Evolutionary conservation across 495 filamentous ascomycete genomes (phyloP), one percentile per base, ranked within the genome.

Genomic region (Penicillium silybi): DNA sequence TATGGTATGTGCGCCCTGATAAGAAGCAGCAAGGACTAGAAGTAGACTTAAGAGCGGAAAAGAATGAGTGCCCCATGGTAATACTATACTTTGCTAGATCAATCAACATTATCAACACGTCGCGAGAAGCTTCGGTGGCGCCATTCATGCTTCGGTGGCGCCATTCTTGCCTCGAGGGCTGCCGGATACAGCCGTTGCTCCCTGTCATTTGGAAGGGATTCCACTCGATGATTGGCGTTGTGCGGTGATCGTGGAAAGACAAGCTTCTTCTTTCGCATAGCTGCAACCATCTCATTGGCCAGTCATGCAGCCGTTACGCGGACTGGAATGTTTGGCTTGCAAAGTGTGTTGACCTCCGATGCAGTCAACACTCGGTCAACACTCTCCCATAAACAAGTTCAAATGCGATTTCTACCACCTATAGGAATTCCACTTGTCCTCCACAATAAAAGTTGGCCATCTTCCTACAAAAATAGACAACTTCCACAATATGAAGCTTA

Each of bases 251-350:
- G 29, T 13, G 4, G 4, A 51, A 51, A 44, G 27, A 25, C 9
- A 44, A 43, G 26, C 17, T 25, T 37, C 8, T 38, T 29, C 9
- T 44, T 16, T 18, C 22, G n/a, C 9, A 4, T 5, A 16, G 5
- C 8, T 26, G 2, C 0, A 1, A 15, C 13, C 2, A 17, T 41
- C 4, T 45, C 32, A 52, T 45, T 44, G 49, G 49, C 1, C 16
- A 6, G 9, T 48, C 4, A 16, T 25, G 2, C 22, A 41, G 19
- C 20, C 18, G 19, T 11, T 19, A 29, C 7, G 18, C 11, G 22
- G 37, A 20, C 26, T 43, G 51, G 51, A 52, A 52, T 52, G 50
- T 35, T 23, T 46, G 43, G 10, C 41, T 19, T 16, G 13, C 25
- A 8, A 16, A 2, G 15, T 29, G 1, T 18, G 38, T 41, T 41